Evolutionary conservation across 1,139 yeast species (phyloP), one percentile per base, ranked within the genome.

Genomic region (Zhuliangozyma blackwelliae): DNA sequence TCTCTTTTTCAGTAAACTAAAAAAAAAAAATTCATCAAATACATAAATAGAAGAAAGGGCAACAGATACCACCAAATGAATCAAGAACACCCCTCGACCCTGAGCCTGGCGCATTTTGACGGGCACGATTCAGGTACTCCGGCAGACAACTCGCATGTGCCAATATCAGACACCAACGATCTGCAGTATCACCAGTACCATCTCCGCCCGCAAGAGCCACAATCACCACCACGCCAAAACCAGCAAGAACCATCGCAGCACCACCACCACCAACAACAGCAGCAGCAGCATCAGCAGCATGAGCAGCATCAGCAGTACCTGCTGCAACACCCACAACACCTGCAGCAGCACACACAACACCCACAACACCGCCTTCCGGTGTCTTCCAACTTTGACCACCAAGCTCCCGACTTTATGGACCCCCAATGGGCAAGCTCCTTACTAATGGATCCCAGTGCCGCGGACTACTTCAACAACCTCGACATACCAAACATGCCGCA

Each of bases 381-480:
- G n/a, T n/a, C n/a, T n/a, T n/a, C n/a, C 10, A 35, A 38, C 12
- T 35, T 36, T 6, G 23, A 25, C 27, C 10, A 20, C 22, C 30
- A 27, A 5, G 26, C 25, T 30, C 26, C 25, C 6, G 23, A 53
- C 32, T 71, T 72, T 31, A 61, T 73, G n/a, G 77, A 75, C 39
- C 61, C 72, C 3, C 59, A 62, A 32, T 73, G 77, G 68, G 62
- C 72, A 2, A 53, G 64, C 28, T 57, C 62, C 32, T 46, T 69
- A 30, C 46, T 68, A 25, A 61, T 69, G 56, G 73, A 65, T 32
- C 51, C 64, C 4, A 54, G 54, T 34, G 21, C 40, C 3, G 57
- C 55, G 31, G 71, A 68, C 36, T 63, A 68, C 51, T 59, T 68
- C 29, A 60, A 63, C 34, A 59, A 57, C 31, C 54, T 62, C 38